These are phyloP conservation scores for Cercospora sojina DNA, from an alignment of 2,329 filamentous ascomycete species.

Conservation along the genomic window DNA sequence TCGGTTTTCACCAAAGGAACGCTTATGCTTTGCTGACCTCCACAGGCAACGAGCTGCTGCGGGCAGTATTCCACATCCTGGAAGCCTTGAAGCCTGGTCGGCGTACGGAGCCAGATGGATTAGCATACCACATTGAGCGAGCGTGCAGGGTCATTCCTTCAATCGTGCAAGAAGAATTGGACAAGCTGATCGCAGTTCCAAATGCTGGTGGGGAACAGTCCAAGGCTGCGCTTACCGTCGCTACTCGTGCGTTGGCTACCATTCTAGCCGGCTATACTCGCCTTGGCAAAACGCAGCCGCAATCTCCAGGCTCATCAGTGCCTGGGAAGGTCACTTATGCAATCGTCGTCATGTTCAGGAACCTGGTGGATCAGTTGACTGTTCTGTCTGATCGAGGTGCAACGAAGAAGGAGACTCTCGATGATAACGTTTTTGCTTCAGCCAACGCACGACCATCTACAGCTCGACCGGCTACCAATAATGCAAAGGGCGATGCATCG, in stretches of 20 bases:
- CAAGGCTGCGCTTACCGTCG: slow-evolving; percentile 25
- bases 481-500: not conserved
- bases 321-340: slow-evolving; percentile 33
- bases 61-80: slow-evolving; percentile 33
- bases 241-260: slow-evolving; percentile 25
- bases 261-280: slow-evolving; percentile 30
- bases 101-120: slow-evolving; percentile 20
- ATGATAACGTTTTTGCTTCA: not conserved
- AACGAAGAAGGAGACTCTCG: slow-evolving; percentile 20
- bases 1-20: slow-evolving; percentile 11
- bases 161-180: slow-evolving; percentile 26
- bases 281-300: slow-evolving; percentile 20
- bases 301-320: slow-evolving; percentile 3
- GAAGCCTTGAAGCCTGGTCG: slow-evolving; percentile 26
- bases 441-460: slow-evolving; percentile 4
- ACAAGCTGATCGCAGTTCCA: slow-evolving; percentile 5
- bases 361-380: slow-evolving; percentile 35
- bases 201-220: slow-evolving; percentile 16
- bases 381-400: slow-evolving; percentile 20
- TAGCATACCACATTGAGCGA: slow-evolving; percentile 33
- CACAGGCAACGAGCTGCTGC: slow-evolving; percentile 30
- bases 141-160: slow-evolving; percentile 27
- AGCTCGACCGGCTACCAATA: not conserved
- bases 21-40: slow-evolving; percentile 8
- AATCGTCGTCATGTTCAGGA: slow-evolving; percentile 41